phyloP scores from a whole-genome alignment of 1,139 yeast genomes.

The Sugiyamaella grinbergsii region DNA sequence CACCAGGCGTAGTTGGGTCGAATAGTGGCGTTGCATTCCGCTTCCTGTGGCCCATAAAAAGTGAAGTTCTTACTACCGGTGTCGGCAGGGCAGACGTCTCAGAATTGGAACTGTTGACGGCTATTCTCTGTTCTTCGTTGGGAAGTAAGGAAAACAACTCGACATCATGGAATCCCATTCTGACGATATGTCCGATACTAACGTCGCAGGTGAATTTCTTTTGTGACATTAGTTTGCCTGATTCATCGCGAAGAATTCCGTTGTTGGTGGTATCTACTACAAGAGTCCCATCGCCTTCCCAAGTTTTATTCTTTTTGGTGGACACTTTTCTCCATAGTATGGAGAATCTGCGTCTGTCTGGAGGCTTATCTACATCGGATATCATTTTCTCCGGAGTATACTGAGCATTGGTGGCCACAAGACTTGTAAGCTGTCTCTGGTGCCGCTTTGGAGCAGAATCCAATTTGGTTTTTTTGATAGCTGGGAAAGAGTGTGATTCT shows the following conservation, averaged over 20 bases:
- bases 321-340: slow-evolving; percentile 74
- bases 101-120: no score
- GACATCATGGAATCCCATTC: slow-evolving; percentile 55
- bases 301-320: slow-evolving; percentile 79
- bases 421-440: slow-evolving; percentile 7
- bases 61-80: neutral
- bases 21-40: slow-evolving; percentile 42
- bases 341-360: neutral
- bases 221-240: slow-evolving; percentile 30
- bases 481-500: neutral
- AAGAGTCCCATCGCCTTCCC: slow-evolving; percentile 91
- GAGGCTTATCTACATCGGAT: neutral
- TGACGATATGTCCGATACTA: slow-evolving; percentile 49
- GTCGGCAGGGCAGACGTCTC: no score
- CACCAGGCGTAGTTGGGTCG: slow-evolving; percentile 46
- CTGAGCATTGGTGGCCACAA: neutral
- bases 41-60: neutral
- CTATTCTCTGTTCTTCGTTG: no score
- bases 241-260: slow-evolving; percentile 31
- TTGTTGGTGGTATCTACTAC: slow-evolving; percentile 31
- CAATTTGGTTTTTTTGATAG: neutral
- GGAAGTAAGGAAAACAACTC: no score
- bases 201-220: slow-evolving; percentile 29
- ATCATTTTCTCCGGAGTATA: neutral
- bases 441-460: slow-evolving; percentile 10